These are phyloP conservation scores for Tolypocladium inflatum DNA, from an alignment of 2,329 filamentous ascomycete species.

Conservation along the genomic window DNA sequence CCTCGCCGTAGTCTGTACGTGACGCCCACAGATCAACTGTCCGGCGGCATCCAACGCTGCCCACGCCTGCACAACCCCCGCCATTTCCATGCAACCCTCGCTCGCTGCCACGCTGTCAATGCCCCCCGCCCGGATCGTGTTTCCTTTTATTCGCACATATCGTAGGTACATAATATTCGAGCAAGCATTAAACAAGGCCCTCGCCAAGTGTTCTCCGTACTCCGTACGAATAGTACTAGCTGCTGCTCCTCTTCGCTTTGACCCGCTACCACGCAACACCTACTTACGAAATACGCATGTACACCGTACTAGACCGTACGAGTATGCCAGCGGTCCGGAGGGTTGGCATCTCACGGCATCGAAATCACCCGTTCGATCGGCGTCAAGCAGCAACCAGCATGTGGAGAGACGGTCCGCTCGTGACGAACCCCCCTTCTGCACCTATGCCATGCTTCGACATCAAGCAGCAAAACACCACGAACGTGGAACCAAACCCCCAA, in stretches of 20 bases:
- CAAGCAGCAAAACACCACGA: background rate
- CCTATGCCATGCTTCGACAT: background rate
- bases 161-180: background rate
- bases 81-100: too few relatives aligned
- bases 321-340: background rate
- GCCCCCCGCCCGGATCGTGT: background rate
- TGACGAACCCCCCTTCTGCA: background rate
- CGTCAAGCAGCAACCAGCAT: background rate
- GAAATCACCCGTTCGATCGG: background rate
- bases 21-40: background rate
- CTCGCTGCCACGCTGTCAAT: background rate
- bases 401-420: background rate
- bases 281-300: too few relatives aligned
- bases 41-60: background rate
- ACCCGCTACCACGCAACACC: background rate
- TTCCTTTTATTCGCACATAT: background rate
- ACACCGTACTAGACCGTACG: too few relatives aligned
- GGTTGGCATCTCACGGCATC: background rate
- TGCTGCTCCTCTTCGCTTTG: background rate
- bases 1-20: background rate
- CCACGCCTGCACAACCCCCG: background rate
- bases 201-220: background rate
- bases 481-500: background rate
- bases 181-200: background rate
- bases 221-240: too few relatives aligned